Percentiles rank a stretch among this genome's conserved stretches.
Evolutionary conservation across 805 yeast genomes (phyloP).

Genomic region (Candida silvicultrix): DNA sequence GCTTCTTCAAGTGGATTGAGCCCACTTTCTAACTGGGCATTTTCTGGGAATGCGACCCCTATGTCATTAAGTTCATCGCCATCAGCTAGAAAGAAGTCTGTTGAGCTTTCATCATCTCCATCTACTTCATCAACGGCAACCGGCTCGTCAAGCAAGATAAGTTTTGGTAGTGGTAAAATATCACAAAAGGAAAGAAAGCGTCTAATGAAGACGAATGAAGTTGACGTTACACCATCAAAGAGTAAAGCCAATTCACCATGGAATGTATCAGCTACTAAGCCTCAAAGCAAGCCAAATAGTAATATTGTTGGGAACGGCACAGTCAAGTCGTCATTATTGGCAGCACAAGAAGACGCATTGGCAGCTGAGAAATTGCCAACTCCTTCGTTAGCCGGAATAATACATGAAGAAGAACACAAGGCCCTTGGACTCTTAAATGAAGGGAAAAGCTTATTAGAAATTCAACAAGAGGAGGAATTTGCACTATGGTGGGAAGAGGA

Average conservation of each 20-base stretch:
- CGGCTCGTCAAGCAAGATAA: background rate
- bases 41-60: background rate
- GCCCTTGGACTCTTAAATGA: conserved; percentile 19
- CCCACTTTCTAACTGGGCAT: conserved; percentile 8
- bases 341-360: conserved; percentile 15
- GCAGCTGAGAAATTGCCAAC: background rate
- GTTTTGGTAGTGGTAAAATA: conserved; percentile 9
- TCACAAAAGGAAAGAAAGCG: conserved; percentile 59
- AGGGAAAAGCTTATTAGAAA: conserved; percentile 52
- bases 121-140: background rate
- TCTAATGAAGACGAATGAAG: conserved; percentile 24
- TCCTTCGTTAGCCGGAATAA: conserved; percentile 37
- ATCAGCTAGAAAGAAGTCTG: background rate
- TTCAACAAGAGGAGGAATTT: conserved; percentile 78
- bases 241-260: conserved; percentile 11
- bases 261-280: conserved; percentile 10
- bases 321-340: conserved; percentile 10
- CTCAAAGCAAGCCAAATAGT: conserved; percentile 2
- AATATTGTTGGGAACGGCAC: background rate
- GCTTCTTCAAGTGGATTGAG: conserved; percentile 1
- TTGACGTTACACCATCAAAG: conserved; percentile 1
- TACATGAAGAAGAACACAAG: conserved; percentile 39
- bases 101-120: conserved; percentile 4
- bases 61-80: background rate
- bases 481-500: conserved; percentile 87